Percentiles rank a stretch among this genome's conserved stretches.
Conservation (phyloP, 768 basidiomycete species). For the Lepiota subincarnata region DNA sequence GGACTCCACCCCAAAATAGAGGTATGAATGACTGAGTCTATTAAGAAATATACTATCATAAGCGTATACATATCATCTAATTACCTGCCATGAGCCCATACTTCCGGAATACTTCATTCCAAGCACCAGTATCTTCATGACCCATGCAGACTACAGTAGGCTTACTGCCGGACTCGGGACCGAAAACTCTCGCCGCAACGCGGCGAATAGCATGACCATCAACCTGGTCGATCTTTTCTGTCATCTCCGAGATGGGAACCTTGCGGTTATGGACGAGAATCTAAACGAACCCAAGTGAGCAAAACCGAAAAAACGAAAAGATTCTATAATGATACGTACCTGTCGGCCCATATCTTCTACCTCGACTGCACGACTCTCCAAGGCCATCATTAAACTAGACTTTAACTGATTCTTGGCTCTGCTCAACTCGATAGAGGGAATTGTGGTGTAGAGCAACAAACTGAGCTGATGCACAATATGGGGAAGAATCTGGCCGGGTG, state of each 20-base stretch:
- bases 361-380: conserved; percentile 81
- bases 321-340: conserved; percentile 30
- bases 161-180: conserved; percentile 53
- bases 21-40: neutral
- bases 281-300: conserved; percentile 31
- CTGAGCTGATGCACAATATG: conserved; percentile 88
- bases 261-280: conserved; percentile 84
- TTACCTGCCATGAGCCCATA: conserved; percentile 52
- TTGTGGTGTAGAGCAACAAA: conserved; percentile 64
- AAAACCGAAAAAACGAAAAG: neutral
- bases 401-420: conserved; percentile 96
- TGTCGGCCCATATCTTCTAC: conserved; percentile 92
- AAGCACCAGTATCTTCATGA: conserved; percentile 69
- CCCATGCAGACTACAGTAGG: conserved; percentile 86
- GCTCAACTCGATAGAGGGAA: conserved; percentile 65
- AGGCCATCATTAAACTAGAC: conserved; percentile 88
- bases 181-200: conserved; percentile 75
- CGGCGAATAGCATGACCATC: conserved; percentile 64
- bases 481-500: conserved; percentile 67
- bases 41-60: conserved; percentile 2
- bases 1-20: neutral
- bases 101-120: conserved; percentile 56
- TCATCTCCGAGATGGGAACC: conserved; percentile 89
- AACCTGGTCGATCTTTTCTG: conserved; percentile 75
- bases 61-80: conserved; percentile 7